A percentile compares a stretch with the other conserved stretches of the same genome.
Conservation (phyloP, 2,329 filamentous ascomycete genomes). For the Colletotrichum graminicola region DNA sequence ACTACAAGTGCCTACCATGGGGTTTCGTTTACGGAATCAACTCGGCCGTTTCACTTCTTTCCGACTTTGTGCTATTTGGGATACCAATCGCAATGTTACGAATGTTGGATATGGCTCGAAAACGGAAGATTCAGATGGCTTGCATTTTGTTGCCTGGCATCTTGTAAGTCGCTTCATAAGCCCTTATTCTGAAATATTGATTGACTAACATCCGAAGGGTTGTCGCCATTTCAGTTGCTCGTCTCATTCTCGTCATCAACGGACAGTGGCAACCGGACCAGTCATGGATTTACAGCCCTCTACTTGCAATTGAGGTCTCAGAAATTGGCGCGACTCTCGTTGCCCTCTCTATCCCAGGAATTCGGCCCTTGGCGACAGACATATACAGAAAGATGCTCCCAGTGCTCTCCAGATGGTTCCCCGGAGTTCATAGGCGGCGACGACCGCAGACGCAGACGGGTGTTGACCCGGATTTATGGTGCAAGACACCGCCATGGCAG, state of each 20-base stretch:
- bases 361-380: conserved; percentile 56
- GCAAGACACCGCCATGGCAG: conserved; percentile 27
- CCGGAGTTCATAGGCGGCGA: background rate
- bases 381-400: background rate
- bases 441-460: background rate
- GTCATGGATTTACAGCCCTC: conserved; percentile 65
- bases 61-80: conserved; percentile 63
- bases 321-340: conserved; percentile 64
- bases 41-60: conserved; percentile 61
- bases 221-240: conserved; percentile 61
- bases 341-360: conserved; percentile 62
- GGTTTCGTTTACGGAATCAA: conserved; percentile 65
- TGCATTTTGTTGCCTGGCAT: conserved; percentile 63
- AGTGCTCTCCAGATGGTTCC: conserved; percentile 2
- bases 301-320: conserved; percentile 62
- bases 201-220: conserved; percentile 51
- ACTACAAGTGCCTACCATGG: conserved; percentile 62
- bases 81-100: conserved; percentile 63
- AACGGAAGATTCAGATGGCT: conserved; percentile 60
- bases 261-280: conserved; percentile 61
- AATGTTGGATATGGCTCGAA: conserved; percentile 57
- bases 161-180: conserved; percentile 51
- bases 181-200: too few species aligned
- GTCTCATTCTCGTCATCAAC: conserved; percentile 60
- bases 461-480: conserved; percentile 16